Conservation (phyloP, 176 grass and related monocot species). For the Cymbopogon citratus region DNA sequence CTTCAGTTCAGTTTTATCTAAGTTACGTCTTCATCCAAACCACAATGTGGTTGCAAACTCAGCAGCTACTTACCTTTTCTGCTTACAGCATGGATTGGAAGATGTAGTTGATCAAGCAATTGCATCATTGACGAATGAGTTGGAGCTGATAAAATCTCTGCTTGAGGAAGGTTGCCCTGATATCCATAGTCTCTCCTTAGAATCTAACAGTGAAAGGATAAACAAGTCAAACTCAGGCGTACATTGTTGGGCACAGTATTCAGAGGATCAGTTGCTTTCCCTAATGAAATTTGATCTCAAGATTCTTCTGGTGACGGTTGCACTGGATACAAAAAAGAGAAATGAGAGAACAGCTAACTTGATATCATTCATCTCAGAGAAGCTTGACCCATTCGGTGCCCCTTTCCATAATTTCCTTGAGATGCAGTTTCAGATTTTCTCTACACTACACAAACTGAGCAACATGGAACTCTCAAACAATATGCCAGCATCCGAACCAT, state of each 20-base stretch:
- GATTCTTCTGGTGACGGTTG: constrained; percentile 61
- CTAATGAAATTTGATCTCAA: constrained; percentile 92
- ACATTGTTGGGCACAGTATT: constrained; percentile 30
- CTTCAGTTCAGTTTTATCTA: constrained; percentile 64
- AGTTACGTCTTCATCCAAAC: constrained; percentile 82
- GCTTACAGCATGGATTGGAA: constrained; percentile 67
- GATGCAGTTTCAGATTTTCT: constrained; percentile 81
- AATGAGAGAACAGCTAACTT: constrained; percentile 52
- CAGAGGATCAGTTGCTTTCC: constrained; percentile 74
- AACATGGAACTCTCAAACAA: constrained; percentile 64
- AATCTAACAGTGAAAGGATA: constrained; percentile 25
- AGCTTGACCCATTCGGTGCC: constrained; percentile 65
- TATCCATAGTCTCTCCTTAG: constrained; percentile 37
- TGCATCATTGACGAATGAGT: constrained; percentile 61
- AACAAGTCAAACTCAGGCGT: constrained; percentile 10
- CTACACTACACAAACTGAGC: constrained; percentile 65
- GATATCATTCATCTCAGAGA: constrained; percentile 61
- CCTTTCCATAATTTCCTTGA: constrained; percentile 67
- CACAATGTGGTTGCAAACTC: constrained; percentile 52
- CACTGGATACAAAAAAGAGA: constrained; percentile 41
- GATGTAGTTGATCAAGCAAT: constrained; percentile 68
- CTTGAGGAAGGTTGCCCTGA: constrained; percentile 50
- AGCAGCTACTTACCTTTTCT: constrained; percentile 78
- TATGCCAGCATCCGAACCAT: constrained; percentile 38
- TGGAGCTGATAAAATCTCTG: constrained; percentile 64